phyloP scores from a whole-genome alignment of 345 rosid species.

The Heritiera fomes region DNA sequence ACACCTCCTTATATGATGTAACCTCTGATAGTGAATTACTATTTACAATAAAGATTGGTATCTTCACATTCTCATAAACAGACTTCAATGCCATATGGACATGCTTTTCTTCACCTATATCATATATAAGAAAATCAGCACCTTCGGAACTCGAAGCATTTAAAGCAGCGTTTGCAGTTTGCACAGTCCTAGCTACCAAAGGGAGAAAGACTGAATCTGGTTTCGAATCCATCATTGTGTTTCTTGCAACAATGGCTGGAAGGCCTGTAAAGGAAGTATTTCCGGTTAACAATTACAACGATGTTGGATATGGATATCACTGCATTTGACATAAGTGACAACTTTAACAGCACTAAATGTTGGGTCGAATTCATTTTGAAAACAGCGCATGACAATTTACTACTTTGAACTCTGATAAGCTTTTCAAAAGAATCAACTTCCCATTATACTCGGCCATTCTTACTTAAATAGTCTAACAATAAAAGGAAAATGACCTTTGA shows the following conservation, averaged over 20 bases:
- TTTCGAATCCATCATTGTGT: constrained; percentile 71
- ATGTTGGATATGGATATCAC: neutral
- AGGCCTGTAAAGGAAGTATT: constrained; percentile 53
- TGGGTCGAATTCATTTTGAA: neutral
- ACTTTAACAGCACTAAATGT: neutral
- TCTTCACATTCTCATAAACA: constrained; percentile 56
- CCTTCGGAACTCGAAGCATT: constrained; percentile 86
- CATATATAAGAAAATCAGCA: constrained; percentile 84
- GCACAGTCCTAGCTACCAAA: constrained; percentile 78
- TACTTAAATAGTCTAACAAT: neutral
- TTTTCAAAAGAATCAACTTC: neutral
- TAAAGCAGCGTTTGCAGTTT: constrained; percentile 57
- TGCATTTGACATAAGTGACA: neutral
- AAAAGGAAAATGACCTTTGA: neutral
- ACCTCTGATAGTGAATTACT: constrained; percentile 34
- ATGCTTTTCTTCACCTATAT: constrained; percentile 36
- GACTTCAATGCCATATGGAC: constrained; percentile 39
- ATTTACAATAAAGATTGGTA: constrained; percentile 53
- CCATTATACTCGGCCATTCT: neutral
- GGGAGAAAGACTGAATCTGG: constrained; percentile 76
- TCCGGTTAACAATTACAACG: neutral
- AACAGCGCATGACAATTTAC: neutral
- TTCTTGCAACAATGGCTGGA: constrained; percentile 89
- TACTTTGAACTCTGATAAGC: neutral
- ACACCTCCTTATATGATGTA: constrained; percentile 33